Conservation (phyloP, 441 rosid species). For the Mallotus japonicus region DNA sequence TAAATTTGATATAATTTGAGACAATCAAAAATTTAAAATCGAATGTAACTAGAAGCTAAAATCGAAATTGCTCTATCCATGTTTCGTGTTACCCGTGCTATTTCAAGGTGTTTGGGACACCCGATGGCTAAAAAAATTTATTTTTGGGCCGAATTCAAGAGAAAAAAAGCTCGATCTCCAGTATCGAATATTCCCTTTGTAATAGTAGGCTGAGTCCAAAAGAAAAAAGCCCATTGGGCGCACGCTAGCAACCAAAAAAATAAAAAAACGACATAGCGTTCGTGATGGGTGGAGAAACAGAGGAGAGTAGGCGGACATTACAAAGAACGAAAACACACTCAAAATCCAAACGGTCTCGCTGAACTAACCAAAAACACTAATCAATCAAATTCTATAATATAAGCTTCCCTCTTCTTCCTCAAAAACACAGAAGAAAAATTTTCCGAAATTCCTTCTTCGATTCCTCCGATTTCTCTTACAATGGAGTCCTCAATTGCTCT, state of each 20-base stretch:
- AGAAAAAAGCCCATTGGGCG: not conserved
- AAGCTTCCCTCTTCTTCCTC: not conserved
- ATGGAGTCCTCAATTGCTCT: constrained; percentile 75
- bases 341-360: constrained; percentile 10
- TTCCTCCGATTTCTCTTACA: not conserved
- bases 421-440: not conserved
- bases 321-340: constrained; percentile 19
- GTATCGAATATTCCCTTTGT: too few relatives aligned
- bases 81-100: too few relatives aligned
- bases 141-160: not conserved
- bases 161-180: too few relatives aligned
- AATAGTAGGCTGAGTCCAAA: too few relatives aligned
- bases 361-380: constrained; percentile 16
- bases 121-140: too few relatives aligned
- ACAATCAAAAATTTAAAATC: too few relatives aligned
- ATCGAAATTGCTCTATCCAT: too few relatives aligned
- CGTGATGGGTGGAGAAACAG: constrained; percentile 27
- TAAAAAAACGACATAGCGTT: not conserved
- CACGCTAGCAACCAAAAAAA: not conserved
- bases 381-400: not conserved
- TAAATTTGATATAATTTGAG: too few relatives aligned
- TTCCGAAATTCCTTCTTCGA: not conserved
- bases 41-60: not conserved
- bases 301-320: constrained; percentile 41
- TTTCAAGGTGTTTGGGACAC: too few relatives aligned